Evolutionary conservation across 305 asterid genomes (phyloP).

Genomic region (Fraxinus floribunda): DNA sequence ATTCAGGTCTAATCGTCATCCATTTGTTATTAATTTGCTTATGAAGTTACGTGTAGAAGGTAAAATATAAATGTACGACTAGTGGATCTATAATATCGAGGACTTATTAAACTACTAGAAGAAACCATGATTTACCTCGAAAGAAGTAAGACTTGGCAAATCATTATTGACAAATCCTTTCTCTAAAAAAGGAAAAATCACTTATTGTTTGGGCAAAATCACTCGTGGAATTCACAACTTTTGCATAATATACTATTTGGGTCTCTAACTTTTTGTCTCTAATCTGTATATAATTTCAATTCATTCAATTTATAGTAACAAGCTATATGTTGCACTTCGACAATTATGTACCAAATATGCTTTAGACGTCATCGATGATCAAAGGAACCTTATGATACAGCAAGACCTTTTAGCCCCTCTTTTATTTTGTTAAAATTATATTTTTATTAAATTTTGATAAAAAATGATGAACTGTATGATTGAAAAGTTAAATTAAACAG

Average conservation of each 20-base stretch:
- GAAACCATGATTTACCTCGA: neutral
- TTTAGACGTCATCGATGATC: neutral
- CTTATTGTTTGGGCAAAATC: slow-evolving; percentile 9
- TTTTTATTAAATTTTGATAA: neutral
- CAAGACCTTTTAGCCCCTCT: slow-evolving; percentile 14
- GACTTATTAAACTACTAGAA: neutral
- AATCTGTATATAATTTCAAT: neutral
- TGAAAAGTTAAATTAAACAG: neutral
- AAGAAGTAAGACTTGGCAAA: slow-evolving; percentile 13
- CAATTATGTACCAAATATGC: neutral
- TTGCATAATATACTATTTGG: neutral
- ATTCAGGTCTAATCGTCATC: neutral
- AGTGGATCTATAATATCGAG: neutral
- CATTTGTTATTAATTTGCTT: neutral
- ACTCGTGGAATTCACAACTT: neutral
- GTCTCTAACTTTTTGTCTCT: neutral
- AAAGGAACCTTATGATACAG: slow-evolving; percentile 30
- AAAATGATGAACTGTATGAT: neutral
- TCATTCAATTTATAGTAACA: neutral
- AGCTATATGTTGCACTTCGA: neutral
- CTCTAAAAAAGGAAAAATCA: slow-evolving; percentile 19
- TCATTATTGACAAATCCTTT: slow-evolving; percentile 28
- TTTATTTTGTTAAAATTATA: neutral
- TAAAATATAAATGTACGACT: neutral
- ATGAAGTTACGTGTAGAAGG: neutral